Conservation (phyloP, 208 protist species). For the Trypanosoma vivax region DNA sequence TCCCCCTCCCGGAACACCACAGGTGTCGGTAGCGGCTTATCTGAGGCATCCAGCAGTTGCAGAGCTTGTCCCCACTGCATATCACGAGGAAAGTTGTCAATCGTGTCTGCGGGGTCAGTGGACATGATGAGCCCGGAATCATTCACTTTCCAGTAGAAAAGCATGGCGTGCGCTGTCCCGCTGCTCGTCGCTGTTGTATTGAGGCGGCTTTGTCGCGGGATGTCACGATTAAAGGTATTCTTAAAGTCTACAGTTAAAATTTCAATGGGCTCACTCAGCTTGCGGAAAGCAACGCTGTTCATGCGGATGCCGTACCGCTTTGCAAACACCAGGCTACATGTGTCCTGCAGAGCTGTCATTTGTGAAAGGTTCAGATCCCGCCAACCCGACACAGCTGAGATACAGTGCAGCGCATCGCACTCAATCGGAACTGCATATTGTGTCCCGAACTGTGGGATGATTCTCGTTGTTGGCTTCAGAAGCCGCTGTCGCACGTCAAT, state of each 20-base stretch:
- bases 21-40: conserved; percentile 36
- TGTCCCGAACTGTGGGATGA: conserved; percentile 75
- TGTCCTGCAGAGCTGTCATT: conserved; percentile 88
- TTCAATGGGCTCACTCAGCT: conserved; percentile 60
- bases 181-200: conserved; percentile 41
- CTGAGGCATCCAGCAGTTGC: conserved; percentile 76
- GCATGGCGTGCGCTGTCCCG: conserved; percentile 78
- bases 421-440: conserved; percentile 91
- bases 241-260: conserved; percentile 85
- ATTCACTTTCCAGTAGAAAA: conserved; percentile 74
- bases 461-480: conserved; percentile 50
- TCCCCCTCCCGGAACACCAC: conserved; percentile 36
- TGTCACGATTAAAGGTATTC: conserved; percentile 18
- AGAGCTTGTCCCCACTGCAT: conserved; percentile 93
- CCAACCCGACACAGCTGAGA: conserved; percentile 79
- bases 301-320: conserved; percentile 93
- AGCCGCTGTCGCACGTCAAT: conserved; percentile 70
- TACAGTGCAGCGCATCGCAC: conserved; percentile 56
- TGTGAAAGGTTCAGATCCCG: conserved; percentile 72
- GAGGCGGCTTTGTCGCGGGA: conserved; percentile 15
- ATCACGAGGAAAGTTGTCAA: conserved; percentile 88
- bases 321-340: conserved; percentile 85
- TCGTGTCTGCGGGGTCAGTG: conserved; percentile 75
- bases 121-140: conserved; percentile 51
- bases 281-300: conserved; percentile 68